A percentile compares a stretch with the other conserved stretches of the same genome.
Conservation (phyloP, 352 stramenopile species). For the Pythium apleroticum region DNA sequence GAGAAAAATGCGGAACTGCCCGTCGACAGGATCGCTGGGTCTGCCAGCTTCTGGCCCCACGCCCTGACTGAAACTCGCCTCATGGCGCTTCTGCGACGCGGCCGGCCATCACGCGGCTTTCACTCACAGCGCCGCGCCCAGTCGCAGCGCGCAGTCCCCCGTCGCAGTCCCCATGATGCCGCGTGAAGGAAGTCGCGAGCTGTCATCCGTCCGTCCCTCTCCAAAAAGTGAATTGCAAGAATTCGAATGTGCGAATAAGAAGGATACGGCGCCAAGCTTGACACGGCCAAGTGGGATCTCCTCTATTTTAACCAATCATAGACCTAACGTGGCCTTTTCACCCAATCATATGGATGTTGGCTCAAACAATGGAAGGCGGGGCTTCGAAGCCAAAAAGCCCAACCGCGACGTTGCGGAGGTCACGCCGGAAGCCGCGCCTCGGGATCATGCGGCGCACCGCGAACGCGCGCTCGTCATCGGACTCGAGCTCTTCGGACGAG, state of each 20-base stretch:
- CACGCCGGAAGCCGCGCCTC: slow-evolving; percentile 5
- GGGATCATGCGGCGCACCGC: slow-evolving; percentile 11
- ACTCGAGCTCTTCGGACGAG: neutral
- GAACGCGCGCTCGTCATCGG: slow-evolving; percentile 1
- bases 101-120: slow-evolving; percentile 21
- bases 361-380: slow-evolving; percentile 24
- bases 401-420: slow-evolving; percentile 1
- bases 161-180: slow-evolving; percentile 10
- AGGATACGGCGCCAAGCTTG: slow-evolving; percentile 13
- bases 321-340: no score
- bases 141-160: slow-evolving; percentile 6
- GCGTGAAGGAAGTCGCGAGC: neutral
- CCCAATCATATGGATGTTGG: neutral
- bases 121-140: slow-evolving; percentile 12
- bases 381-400: slow-evolving; percentile 7
- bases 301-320: slow-evolving; percentile 15
- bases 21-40: neutral
- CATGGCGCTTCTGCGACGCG: slow-evolving; percentile 6
- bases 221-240: neutral
- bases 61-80: slow-evolving; percentile 28
- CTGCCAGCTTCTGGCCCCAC: slow-evolving; percentile 11
- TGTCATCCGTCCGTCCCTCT: neutral
- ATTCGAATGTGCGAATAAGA: slow-evolving; percentile 1
- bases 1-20: slow-evolving; percentile 3
- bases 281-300: neutral